Percentiles rank a stretch among this genome's conserved stretches.
phyloP scores from a whole-genome alignment of 2,329 filamentous ascomycete genomes.

The Talaromyces sp. region DNA sequence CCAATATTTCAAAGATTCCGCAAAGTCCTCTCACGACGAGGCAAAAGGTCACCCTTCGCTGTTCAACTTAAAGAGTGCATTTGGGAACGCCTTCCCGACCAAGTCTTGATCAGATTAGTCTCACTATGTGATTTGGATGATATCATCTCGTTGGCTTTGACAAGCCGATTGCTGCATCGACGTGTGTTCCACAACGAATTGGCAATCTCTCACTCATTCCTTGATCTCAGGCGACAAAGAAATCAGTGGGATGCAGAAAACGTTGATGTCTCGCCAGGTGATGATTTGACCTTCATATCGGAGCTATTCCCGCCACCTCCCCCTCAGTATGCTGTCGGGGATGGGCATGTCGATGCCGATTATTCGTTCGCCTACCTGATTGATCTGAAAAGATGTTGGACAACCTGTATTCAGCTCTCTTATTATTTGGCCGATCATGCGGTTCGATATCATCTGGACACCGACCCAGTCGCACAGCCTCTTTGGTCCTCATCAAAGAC shows the following conservation, averaged over 20 bases:
- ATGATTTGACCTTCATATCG: constrained; percentile 30
- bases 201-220: constrained; percentile 26
- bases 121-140: constrained; percentile 24
- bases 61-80: constrained; percentile 11
- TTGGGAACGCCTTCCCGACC: constrained; percentile 26
- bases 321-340: constrained; percentile 24
- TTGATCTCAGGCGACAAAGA: constrained; percentile 18
- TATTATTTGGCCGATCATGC: constrained; percentile 28
- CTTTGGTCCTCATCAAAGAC: constrained; percentile 28
- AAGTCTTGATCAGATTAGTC: constrained; percentile 21
- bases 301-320: constrained; percentile 31
- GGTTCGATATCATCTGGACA: constrained; percentile 26
- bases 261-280: constrained; percentile 17
- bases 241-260: neutral
- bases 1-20: constrained; percentile 20
- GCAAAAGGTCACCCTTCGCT: constrained; percentile 4
- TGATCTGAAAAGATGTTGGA: constrained; percentile 29
- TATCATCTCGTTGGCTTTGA: constrained; percentile 23
- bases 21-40: constrained; percentile 15
- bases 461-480: constrained; percentile 16
- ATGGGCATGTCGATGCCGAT: constrained; percentile 22
- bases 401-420: constrained; percentile 30
- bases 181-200: constrained; percentile 23
- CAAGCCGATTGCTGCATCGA: constrained; percentile 23
- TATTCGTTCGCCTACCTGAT: constrained; percentile 31